These are phyloP conservation scores for Penicillium sp. DNA, from an alignment of 2,329 filamentous ascomycete genomes.

Conservation along the genomic window DNA sequence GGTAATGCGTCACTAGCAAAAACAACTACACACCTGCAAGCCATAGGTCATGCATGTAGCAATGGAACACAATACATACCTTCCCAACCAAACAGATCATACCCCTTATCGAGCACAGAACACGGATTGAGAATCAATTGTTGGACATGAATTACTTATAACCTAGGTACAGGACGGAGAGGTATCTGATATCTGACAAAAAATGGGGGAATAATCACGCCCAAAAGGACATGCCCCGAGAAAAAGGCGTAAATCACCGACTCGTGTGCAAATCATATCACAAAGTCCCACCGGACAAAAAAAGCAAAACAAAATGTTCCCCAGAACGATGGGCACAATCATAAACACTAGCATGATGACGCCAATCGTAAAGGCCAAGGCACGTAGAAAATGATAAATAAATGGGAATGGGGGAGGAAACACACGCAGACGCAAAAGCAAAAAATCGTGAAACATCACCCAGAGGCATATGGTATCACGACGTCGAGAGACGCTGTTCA, in stretches of 20 bases:
- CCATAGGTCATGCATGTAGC: too few species aligned
- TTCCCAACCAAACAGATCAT: not conserved
- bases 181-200: slow-evolving; percentile 44
- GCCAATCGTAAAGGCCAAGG: slow-evolving; percentile 13
- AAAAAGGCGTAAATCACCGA: slow-evolving; percentile 10
- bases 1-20: too few species aligned
- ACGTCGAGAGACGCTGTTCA: slow-evolving; percentile 23
- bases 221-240: slow-evolving; percentile 21
- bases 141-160: slow-evolving; percentile 31
- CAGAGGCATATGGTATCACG: slow-evolving; percentile 32
- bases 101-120: not conserved
- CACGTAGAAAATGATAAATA: slow-evolving; percentile 3
- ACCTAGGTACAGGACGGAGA: slow-evolving; percentile 38
- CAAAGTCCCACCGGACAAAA: slow-evolving; percentile 7
- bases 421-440: slow-evolving; percentile 3
- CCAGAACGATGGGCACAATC: slow-evolving; percentile 10
- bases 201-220: not conserved
- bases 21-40: too few species aligned
- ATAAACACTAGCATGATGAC: not conserved
- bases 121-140: slow-evolving; percentile 21
- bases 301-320: slow-evolving; percentile 7
- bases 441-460: slow-evolving; percentile 33
- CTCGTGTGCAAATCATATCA: slow-evolving; percentile 15
- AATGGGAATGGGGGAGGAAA: not conserved
- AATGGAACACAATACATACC: not conserved